Conservation (phyloP, 257 asterid genomes). For the Osmanthus fragrans region DNA sequence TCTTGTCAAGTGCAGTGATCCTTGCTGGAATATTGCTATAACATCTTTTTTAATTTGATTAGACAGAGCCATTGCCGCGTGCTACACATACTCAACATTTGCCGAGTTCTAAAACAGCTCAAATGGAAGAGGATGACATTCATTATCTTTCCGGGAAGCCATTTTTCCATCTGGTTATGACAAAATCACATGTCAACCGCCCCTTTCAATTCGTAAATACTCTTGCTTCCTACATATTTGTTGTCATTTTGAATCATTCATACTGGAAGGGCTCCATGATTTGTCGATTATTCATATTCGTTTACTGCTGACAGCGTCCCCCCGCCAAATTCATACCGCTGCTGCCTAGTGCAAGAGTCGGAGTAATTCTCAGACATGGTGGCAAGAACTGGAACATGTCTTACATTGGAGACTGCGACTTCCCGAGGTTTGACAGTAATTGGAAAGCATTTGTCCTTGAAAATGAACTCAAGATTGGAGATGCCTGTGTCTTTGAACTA, state of each 20-base stretch:
- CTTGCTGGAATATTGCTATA: background rate
- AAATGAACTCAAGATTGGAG: slow-evolving; percentile 43
- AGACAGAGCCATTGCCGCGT: background rate
- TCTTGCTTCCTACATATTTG: background rate
- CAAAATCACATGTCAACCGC: slow-evolving; percentile 15
- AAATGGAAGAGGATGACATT: slow-evolving; percentile 18
- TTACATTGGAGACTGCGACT: slow-evolving; percentile 12
- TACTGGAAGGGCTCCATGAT: background rate
- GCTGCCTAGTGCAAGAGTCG: slow-evolving; percentile 33
- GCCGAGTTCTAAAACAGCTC: background rate
- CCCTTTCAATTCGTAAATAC: slow-evolving; percentile 26
- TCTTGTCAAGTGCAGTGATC: background rate
- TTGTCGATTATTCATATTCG: slow-evolving; percentile 1
- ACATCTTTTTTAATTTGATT: background rate
- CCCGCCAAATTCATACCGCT: background rate
- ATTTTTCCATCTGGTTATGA: slow-evolving; percentile 24
- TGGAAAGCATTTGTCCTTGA: slow-evolving; percentile 40
- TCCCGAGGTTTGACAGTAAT: slow-evolving; percentile 12
- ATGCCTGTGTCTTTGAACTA: slow-evolving; percentile 58
- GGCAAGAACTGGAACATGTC: slow-evolving; percentile 42
- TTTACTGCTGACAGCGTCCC: slow-evolving; percentile 14
- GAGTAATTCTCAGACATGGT: slow-evolving; percentile 31
- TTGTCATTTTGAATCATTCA: background rate
- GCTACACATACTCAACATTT: background rate
- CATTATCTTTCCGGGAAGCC: slow-evolving; percentile 34